Evolutionary conservation across 2,329 filamentous ascomycete genomes (phyloP), one percentile per base, ranked within the genome.

Genomic region (Alternaria alternata): DNA sequence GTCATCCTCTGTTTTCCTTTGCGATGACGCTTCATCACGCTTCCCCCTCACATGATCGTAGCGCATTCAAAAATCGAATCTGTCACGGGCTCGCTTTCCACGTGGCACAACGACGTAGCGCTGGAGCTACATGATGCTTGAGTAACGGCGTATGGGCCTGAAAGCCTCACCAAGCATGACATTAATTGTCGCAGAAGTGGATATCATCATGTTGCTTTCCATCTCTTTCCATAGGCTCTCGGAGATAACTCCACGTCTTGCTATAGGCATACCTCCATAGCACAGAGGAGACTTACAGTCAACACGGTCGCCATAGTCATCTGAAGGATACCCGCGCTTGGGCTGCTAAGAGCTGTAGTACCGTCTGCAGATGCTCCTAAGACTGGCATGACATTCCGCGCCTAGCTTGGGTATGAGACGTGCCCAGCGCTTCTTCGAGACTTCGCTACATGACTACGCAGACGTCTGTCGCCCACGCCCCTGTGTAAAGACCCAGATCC

Each of bases 381-480:
- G 46, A 49, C 14, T 49, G 46, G 46, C 16, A 49, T 36, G 30
- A 24, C 4, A 49, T 49, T 49, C 46, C 46, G 30, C 20, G 22
- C 34, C 9, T 14, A n/a, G 11, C 18, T n/a, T 24, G 20, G 46
- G 46, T 49, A 36, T 12, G 20, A 9, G 20, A 38, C 4, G 30
- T 49, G 32, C 46, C 14, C 30, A 7, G 14, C 20, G 20, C 39
- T 42, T 24, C 39, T 42, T 42, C 20, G 20, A 20, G 39, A 42
- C 39, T 42, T 12, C 20, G 30, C 32, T 26, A 49, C 46, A 49
- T 20, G 24, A 22, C 4, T 36, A 49, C 32, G 22, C 46, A 49
- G 14, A 49, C 20, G n/a, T 8, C 18, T 49, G 46, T 49, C 46
- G 20, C 46, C 46, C 46, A 48, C 46, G 46, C 46, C 34, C 30